Evolutionary conservation across 345 rosid species (phyloP).

Genomic region (Acer saccharum): DNA sequence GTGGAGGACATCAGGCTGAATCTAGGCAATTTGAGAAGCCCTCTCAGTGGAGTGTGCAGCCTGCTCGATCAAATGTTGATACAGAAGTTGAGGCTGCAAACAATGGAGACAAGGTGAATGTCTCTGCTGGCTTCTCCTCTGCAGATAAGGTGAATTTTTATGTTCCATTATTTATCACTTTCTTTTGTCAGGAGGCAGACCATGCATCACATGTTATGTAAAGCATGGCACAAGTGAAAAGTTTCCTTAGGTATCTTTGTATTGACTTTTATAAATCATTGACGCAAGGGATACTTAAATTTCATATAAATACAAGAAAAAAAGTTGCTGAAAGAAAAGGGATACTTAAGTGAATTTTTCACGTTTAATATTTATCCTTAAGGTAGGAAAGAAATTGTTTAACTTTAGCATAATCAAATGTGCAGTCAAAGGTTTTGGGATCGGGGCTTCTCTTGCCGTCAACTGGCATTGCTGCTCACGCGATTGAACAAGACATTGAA

Average conservation of each 20-base stretch:
- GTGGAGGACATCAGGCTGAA: conserved; percentile 38
- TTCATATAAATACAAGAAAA: not conserved
- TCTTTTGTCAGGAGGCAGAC: not conserved
- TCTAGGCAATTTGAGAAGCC: conserved; percentile 28
- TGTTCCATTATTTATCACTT: not conserved
- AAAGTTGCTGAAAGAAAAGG: not conserved
- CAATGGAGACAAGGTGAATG: conserved; percentile 27
- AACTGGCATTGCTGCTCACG: conserved; percentile 74
- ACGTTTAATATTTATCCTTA: not conserved
- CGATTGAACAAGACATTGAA: conserved; percentile 51
- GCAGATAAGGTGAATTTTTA: conserved; percentile 50
- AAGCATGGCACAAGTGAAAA: not conserved
- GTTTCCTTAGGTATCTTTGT: not conserved
- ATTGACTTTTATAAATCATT: not conserved
- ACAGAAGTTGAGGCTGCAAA: conserved; percentile 45
- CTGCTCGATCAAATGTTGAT: conserved; percentile 35
- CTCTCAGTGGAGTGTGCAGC: conserved; percentile 43
- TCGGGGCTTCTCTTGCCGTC: conserved; percentile 46
- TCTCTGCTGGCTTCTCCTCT: conserved; percentile 36
- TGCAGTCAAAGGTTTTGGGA: conserved; percentile 39
- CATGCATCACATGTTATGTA: not conserved
- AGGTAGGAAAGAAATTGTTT: not conserved
- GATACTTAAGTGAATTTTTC: not conserved
- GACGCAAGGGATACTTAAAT: not conserved
- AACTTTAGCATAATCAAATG: not conserved